Conservation (phyloP, 2,329 filamentous ascomycete species). For the Sclerotinia spermophila region DNA sequence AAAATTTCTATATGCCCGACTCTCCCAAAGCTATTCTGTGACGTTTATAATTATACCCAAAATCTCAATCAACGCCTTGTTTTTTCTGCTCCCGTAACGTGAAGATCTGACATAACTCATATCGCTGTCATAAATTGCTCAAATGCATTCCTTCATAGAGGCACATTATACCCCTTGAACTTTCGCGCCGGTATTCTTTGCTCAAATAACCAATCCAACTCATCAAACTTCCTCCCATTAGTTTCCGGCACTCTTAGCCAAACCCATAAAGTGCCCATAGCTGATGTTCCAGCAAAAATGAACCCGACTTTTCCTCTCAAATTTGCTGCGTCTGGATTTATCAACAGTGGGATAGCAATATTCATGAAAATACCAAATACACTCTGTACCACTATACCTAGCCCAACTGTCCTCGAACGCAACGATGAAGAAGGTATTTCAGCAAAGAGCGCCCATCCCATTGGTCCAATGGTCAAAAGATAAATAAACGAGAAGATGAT, state of each 20-base stretch:
- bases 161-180: conserved; percentile 10
- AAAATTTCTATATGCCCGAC: neutral
- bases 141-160: neutral
- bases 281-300: conserved; percentile 12
- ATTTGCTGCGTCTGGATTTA: conserved; percentile 15
- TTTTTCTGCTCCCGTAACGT: neutral
- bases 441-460: conserved; percentile 18
- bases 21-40: neutral
- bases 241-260: conserved; percentile 17
- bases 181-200: conserved; percentile 11
- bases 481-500: conserved; percentile 16
- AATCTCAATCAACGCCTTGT: neutral
- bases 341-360: conserved; percentile 15
- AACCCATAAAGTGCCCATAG: neutral
- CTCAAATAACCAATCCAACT: conserved; percentile 18
- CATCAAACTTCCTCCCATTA: conserved; percentile 9
- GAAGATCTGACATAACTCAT: conserved; percentile 1
- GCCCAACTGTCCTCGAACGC: conserved; percentile 11
- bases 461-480: conserved; percentile 13
- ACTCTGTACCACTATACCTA: conserved; percentile 18
- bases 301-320: conserved; percentile 17
- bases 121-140: neutral
- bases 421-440: conserved; percentile 14
- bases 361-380: conserved; percentile 16
- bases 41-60: neutral